Percentiles rank a stretch among this genome's conserved stretches.
These are phyloP conservation scores for Metschnikowia matae DNA, from an alignment of 805 yeast species.

Conservation along the genomic window DNA sequence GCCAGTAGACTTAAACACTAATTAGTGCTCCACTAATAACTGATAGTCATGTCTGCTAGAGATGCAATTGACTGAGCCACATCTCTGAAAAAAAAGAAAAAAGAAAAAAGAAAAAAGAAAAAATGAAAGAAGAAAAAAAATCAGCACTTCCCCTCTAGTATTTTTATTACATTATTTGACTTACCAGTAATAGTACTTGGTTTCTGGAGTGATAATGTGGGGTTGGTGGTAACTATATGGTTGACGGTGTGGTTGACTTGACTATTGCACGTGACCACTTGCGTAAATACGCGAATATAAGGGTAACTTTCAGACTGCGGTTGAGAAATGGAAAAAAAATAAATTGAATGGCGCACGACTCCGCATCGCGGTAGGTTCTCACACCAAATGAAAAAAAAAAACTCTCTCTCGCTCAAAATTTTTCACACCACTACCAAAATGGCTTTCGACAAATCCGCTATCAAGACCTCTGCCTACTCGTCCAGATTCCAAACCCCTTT, in stretches of 20 bases:
- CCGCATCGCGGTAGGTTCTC: slow-evolving; percentile 7
- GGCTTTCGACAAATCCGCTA: slow-evolving; percentile 63
- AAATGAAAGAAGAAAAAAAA: no score
- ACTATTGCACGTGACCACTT: neutral
- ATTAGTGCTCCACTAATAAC: no score
- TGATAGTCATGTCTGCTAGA: neutral
- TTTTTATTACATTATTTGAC: no score
- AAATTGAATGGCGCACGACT: slow-evolving; percentile 10
- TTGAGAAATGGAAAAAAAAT: neutral
- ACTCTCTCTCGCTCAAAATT: neutral
- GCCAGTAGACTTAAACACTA: no score
- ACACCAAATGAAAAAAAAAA: slow-evolving; percentile 7
- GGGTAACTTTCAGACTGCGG: neutral
- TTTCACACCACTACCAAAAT: slow-evolving; percentile 38
- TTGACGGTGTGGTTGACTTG: no score
- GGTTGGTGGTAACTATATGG: no score
- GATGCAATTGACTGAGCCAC: neutral
- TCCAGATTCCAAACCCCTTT: slow-evolving; percentile 99
- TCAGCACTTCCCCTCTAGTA: no score
- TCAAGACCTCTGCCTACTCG: slow-evolving; percentile 90
- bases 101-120: no score
- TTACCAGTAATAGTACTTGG: no score
- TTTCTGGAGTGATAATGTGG: no score
- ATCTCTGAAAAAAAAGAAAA: no score
- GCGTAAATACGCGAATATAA: neutral